Conservation (phyloP, 106 monocot species). For the Acorus calamus region DNA sequence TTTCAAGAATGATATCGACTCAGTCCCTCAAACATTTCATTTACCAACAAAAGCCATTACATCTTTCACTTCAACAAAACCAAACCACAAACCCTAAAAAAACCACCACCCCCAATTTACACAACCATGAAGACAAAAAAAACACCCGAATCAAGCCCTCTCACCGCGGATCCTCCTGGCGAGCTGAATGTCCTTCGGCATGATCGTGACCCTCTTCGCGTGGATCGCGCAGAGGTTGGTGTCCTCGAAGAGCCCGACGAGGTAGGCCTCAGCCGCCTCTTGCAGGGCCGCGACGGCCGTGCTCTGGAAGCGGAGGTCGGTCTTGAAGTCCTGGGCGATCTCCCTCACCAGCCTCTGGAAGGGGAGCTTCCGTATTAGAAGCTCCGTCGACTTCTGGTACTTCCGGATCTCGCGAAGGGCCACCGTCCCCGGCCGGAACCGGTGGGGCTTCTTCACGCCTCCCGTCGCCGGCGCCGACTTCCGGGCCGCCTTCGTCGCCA, state of each 20-base stretch:
- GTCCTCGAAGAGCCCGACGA: slow-evolving; percentile 73
- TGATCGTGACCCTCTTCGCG: slow-evolving; percentile 78
- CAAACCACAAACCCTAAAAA: too few species aligned
- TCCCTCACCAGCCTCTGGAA: slow-evolving; percentile 47
- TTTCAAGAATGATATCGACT: too few species aligned
- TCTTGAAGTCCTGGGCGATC: slow-evolving; percentile 61
- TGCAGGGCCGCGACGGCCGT: slow-evolving; percentile 43
- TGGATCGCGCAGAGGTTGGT: slow-evolving; percentile 78
- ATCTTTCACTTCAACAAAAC: too few species aligned
- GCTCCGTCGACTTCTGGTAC: slow-evolving; percentile 47
- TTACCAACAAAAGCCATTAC: too few species aligned
- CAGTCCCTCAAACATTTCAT: too few species aligned
- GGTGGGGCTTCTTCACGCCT: too few species aligned
- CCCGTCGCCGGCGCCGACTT: too few species aligned
- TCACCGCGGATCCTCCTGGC: slow-evolving; percentile 3
- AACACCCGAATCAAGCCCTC: too few species aligned
- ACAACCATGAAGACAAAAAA: too few species aligned
- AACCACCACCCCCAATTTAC: too few species aligned
- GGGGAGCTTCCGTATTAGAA: slow-evolving; percentile 40
- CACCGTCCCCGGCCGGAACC: slow-evolving; percentile 12
- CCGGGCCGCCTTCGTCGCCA: too few species aligned
- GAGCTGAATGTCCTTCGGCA: slow-evolving; percentile 85
- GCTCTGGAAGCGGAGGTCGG: slow-evolving; percentile 51
- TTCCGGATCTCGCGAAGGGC: slow-evolving; percentile 43
- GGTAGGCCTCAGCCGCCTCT: slow-evolving; percentile 67